Conservation (phyloP, 306 rosid species). For the Inga laurina region DNA sequence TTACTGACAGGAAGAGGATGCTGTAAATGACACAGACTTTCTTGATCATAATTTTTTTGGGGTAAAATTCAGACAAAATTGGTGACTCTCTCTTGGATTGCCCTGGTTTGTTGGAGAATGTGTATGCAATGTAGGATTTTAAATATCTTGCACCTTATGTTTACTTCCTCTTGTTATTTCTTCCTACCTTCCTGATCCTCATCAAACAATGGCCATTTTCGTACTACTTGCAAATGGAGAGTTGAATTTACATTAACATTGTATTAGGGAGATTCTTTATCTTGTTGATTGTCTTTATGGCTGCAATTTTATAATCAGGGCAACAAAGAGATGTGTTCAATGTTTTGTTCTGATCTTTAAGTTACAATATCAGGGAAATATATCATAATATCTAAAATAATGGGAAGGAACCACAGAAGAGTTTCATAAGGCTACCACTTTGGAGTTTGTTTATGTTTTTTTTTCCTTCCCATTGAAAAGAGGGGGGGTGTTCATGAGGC, state of each 20-base stretch:
- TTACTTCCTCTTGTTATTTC: background rate
- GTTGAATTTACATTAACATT: background rate
- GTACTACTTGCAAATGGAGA: background rate
- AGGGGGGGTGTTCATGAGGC: background rate
- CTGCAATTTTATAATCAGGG: background rate
- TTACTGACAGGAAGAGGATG: conserved; percentile 12
- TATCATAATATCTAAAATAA: background rate
- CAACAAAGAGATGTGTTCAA: background rate
- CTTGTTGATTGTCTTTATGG: background rate
- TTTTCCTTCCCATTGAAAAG: background rate
- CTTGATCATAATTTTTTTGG: background rate
- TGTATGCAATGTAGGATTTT: conserved; percentile 14
- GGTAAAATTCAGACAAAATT: background rate
- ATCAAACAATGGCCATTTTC: background rate
- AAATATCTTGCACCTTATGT: background rate
- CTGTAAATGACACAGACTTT: background rate
- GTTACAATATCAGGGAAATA: background rate
- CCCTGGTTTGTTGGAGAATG: background rate
- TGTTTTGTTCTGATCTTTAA: background rate
- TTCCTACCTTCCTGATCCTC: background rate
- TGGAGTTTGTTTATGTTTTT: background rate
- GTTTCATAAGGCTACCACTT: background rate
- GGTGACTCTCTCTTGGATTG: conserved; percentile 15
- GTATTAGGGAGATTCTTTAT: background rate
- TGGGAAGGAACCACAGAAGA: conserved; percentile 4